Evolutionary conservation across 2,329 filamentous ascomycete genomes (phyloP).

Genomic region (Ophiocordyceps sinensis): DNA sequence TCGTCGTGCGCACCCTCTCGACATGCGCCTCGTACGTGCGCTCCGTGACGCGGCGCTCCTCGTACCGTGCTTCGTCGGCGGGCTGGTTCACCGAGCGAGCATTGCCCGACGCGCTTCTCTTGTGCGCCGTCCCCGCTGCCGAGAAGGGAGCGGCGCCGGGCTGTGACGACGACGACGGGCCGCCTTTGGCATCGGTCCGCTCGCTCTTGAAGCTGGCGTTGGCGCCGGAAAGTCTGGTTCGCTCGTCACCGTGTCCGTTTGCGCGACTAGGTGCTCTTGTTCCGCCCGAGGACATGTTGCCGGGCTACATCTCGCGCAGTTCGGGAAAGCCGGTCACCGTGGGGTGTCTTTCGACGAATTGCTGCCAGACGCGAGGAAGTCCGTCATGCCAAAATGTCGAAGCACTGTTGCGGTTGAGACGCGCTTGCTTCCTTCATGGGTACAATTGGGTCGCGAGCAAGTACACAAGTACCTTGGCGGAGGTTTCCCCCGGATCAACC

Average conservation of each 20-base stretch:
- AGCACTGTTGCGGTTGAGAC: too few relatives aligned
- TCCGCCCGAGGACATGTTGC: slow-evolving; percentile 26
- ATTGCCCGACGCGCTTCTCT: slow-evolving; percentile 42
- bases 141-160: slow-evolving; percentile 16
- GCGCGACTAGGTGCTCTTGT: slow-evolving; percentile 29
- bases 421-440: too few relatives aligned
- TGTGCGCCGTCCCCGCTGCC: slow-evolving; percentile 29
- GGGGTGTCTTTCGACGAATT: too few relatives aligned
- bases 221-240: slow-evolving; percentile 21
- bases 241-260: slow-evolving; percentile 24
- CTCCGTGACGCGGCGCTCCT: slow-evolving; percentile 42
- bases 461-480: too few relatives aligned
- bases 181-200: slow-evolving; percentile 19
- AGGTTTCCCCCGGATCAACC: slow-evolving; percentile 1
- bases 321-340: neutral
- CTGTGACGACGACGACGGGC: slow-evolving; percentile 17
- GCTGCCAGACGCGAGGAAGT: too few relatives aligned
- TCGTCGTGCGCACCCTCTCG: slow-evolving; percentile 47
- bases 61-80: slow-evolving; percentile 26
- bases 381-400: too few relatives aligned
- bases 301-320: slow-evolving; percentile 18
- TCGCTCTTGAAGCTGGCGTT: slow-evolving; percentile 17
- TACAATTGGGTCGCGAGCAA: too few relatives aligned
- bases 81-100: slow-evolving; percentile 33
- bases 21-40: slow-evolving; percentile 42